Conservation (phyloP, 2,329 filamentous ascomycete genomes). For the Ophiobolus disseminans region DNA sequence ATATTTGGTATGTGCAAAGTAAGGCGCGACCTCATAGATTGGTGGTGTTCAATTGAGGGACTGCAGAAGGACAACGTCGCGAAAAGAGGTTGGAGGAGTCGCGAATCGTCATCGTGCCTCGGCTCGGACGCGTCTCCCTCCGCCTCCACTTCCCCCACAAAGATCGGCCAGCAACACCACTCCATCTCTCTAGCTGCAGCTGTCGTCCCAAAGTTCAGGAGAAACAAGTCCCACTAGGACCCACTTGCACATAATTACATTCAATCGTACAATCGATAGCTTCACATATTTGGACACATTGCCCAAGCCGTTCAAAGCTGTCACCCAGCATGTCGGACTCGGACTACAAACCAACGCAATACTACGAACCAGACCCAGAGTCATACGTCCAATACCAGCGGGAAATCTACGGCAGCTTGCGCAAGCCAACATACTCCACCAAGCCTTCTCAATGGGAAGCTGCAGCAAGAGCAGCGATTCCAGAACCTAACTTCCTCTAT, state of each 20-base stretch:
- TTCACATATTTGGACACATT: background rate
- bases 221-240: too few relatives aligned
- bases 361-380: slow-evolving; percentile 47
- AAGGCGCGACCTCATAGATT: background rate
- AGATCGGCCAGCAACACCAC: background rate
- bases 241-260: background rate
- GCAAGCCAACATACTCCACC: slow-evolving; percentile 50
- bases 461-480: slow-evolving; percentile 42
- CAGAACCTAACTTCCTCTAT: slow-evolving; percentile 50
- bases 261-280: background rate
- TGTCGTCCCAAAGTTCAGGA: too few relatives aligned
- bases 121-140: slow-evolving; percentile 1
- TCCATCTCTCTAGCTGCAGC: background rate
- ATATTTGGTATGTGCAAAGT: background rate
- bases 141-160: slow-evolving; percentile 3
- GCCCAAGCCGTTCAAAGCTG: background rate
- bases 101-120: slow-evolving; percentile 1
- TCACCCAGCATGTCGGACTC: slow-evolving; percentile 14
- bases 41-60: too few relatives aligned
- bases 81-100: too few relatives aligned
- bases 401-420: slow-evolving; percentile 48
- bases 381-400: slow-evolving; percentile 43
- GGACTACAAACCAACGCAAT: slow-evolving; percentile 14
- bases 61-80: too few relatives aligned
- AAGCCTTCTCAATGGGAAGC: slow-evolving; percentile 51